A percentile compares a stretch with the other conserved stretches of the same genome.
These are phyloP conservation scores for Pichia rugopelliculosa DNA, from an alignment of 805 yeast genomes.

Conservation along the genomic window DNA sequence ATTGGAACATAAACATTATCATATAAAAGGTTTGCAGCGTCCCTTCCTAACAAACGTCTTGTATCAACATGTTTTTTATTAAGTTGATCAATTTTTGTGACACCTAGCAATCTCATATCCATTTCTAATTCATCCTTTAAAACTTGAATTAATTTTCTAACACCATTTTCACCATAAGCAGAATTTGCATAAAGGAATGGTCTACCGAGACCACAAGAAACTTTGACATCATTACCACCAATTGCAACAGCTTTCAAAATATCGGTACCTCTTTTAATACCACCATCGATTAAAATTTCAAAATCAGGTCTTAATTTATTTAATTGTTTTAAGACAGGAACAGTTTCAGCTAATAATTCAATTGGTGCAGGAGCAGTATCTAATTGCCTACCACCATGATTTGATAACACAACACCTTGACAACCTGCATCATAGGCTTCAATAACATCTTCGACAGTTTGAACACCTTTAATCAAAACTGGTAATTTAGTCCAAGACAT, in stretches of 20 bases:
- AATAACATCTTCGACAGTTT: conserved; percentile 70
- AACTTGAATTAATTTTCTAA: conserved; percentile 49
- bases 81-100: conserved; percentile 50
- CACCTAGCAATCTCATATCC: conserved; percentile 79
- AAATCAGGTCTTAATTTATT: conserved; percentile 42
- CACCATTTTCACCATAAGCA: conserved; percentile 59
- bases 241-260: conserved; percentile 57
- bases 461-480: conserved; percentile 75
- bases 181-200: conserved; percentile 59
- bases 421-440: conserved; percentile 65
- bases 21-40: conserved; percentile 27
- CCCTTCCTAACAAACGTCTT: conserved; percentile 27
- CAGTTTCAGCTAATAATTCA: conserved; percentile 64
- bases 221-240: conserved; percentile 64
- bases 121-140: conserved; percentile 63
- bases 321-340: conserved; percentile 40
- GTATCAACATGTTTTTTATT: conserved; percentile 56
- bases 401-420: conserved; percentile 75
- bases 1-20: conserved; percentile 25
- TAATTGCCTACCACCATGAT: conserved; percentile 86
- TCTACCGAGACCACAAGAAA: conserved; percentile 67
- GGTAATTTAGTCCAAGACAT: conserved; percentile 54
- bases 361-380: conserved; percentile 78
- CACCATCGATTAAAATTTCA: conserved; percentile 61
- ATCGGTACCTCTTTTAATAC: conserved; percentile 63